Percentiles rank a stretch among this genome's conserved stretches.
These are phyloP conservation scores for Fusarium falciforme DNA, from an alignment of 2,329 filamentous ascomycete genomes.

Conservation along the genomic window DNA sequence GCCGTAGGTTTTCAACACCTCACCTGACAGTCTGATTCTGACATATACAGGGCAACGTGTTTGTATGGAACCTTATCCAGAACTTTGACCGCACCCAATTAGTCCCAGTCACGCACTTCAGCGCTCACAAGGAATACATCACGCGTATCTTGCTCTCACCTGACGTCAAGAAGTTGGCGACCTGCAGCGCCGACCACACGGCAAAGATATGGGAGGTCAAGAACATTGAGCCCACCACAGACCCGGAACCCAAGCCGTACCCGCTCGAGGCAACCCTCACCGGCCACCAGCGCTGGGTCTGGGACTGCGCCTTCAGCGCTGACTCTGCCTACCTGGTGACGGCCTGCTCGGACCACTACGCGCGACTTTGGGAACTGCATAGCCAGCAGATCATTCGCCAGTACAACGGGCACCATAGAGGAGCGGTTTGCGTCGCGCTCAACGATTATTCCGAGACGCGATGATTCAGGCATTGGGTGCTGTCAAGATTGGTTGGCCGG, in stretches of 20 bases:
- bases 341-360: constrained; percentile 93
- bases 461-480: constrained; percentile 32
- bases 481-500: constrained; percentile 20
- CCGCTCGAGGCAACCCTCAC: constrained; percentile 88
- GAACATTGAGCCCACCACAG: constrained; percentile 69
- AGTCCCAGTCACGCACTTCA: constrained; percentile 88
- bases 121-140: constrained; percentile 91
- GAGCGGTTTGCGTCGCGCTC: constrained; percentile 90
- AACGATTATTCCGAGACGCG: constrained; percentile 82
- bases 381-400: constrained; percentile 92
- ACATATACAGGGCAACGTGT: constrained; percentile 86
- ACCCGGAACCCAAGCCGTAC: constrained; percentile 68
- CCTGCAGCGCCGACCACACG: constrained; percentile 92
- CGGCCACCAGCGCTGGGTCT: constrained; percentile 95
- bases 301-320: constrained; percentile 95
- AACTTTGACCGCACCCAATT: constrained; percentile 84
- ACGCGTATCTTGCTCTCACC: constrained; percentile 91
- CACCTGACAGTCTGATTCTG: not conserved
- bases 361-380: constrained; percentile 87
- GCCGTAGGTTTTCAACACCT: constrained; percentile 65
- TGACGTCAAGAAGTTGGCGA: constrained; percentile 93
- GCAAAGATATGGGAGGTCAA: constrained; percentile 95
- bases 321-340: constrained; percentile 94
- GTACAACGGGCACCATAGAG: constrained; percentile 94
- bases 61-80: constrained; percentile 95